A percentile compares a stretch with the other conserved stretches of the same genome.
These are phyloP conservation scores for Stephanodiscus triporus DNA, from an alignment of 108 stramenopile species.

Conservation along the genomic window DNA sequence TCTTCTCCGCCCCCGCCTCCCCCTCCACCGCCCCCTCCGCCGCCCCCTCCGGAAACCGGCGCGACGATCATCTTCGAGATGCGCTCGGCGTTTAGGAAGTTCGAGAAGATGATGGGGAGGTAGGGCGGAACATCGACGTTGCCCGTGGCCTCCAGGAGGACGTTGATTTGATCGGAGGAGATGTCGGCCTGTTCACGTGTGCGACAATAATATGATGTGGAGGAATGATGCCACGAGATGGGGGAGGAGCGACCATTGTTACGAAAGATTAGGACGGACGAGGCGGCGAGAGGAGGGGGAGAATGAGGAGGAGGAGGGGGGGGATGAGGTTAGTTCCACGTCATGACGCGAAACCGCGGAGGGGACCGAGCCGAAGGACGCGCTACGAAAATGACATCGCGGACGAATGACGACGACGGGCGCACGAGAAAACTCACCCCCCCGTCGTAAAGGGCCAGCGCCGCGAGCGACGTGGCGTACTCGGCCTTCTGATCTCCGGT, in stretches of 20 bases:
- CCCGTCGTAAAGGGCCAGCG: slow-evolving; percentile 94
- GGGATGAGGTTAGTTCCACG: background rate
- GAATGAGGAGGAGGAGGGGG: no score
- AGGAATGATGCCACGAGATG: slow-evolving; percentile 3
- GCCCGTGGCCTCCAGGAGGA: slow-evolving; percentile 90
- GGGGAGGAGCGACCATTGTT: background rate
- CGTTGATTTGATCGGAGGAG: slow-evolving; percentile 86
- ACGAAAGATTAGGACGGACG: no score
- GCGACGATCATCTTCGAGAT: slow-evolving; percentile 81
- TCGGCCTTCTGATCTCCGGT: slow-evolving; percentile 93
- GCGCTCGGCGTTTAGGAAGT: slow-evolving; percentile 84
- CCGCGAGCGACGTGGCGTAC: slow-evolving; percentile 90
- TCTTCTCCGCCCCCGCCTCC: slow-evolving; percentile 75
- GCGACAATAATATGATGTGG: background rate
- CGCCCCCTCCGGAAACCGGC: slow-evolving; percentile 72
- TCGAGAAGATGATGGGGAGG: slow-evolving; percentile 94
- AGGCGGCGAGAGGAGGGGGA: no score
- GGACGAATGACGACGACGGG: background rate
- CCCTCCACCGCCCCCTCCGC: slow-evolving; percentile 81
- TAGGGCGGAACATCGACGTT: slow-evolving; percentile 94
- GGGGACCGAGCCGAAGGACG: no score
- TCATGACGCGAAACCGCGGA: no score
- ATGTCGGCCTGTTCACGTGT: slow-evolving; percentile 73
- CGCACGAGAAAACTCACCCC: slow-evolving; percentile 59
- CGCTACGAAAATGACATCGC: no score